phyloP scores from a whole-genome alignment of 2,329 filamentous ascomycete genomes.

The Tolypocladium amazonense region DNA sequence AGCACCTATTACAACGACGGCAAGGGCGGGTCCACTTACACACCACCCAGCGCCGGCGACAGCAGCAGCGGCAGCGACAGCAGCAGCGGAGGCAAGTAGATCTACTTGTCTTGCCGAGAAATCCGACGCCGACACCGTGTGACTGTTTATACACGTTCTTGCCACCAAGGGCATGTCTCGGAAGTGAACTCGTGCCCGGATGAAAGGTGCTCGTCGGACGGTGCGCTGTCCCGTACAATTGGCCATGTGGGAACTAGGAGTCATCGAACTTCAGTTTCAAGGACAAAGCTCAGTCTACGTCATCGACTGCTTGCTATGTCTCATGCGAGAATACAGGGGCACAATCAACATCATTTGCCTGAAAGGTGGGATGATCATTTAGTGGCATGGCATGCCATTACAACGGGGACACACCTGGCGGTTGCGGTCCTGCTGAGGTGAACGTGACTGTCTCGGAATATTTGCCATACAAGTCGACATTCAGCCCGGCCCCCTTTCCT shows the following conservation, averaged over 20 bases:
- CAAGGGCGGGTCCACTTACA: constrained; percentile 49
- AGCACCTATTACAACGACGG: constrained; percentile 60
- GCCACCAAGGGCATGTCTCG: neutral
- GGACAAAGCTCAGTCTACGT: neutral
- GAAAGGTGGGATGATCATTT: too few relatives aligned
- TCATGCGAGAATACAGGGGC: neutral
- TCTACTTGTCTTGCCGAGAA: neutral
- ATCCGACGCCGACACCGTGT: neutral
- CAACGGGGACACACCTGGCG: too few relatives aligned
- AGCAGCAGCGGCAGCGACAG: neutral
- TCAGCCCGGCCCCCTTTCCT: too few relatives aligned
- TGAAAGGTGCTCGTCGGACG: too few relatives aligned
- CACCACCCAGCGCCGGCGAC: constrained; percentile 33
- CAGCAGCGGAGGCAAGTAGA: constrained; percentile 2
- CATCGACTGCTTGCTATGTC: neutral
- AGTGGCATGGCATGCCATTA: too few relatives aligned
- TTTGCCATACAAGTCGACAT: neutral
- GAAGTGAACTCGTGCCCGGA: too few relatives aligned
- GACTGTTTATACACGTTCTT: neutral
- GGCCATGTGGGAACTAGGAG: neutral
- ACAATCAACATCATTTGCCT: too few relatives aligned
- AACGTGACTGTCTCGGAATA: too few relatives aligned
- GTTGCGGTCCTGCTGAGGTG: too few relatives aligned
- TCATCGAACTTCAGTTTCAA: neutral
- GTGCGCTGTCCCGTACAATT: too few relatives aligned